Conservation (phyloP, 345 rosid species). For the Anacardium occidentale region DNA sequence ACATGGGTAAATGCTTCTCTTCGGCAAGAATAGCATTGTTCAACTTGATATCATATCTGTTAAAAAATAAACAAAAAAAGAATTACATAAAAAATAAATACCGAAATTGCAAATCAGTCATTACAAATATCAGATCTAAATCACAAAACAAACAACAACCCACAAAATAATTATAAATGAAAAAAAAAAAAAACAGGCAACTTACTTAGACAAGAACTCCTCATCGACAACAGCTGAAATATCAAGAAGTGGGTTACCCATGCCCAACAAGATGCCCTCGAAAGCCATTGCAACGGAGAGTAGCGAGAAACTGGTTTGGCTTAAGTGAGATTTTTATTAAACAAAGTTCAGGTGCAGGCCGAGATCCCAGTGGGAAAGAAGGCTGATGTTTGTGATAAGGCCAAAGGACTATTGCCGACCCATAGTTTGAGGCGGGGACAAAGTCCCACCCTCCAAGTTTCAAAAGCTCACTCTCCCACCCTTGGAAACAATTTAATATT, state of each 20-base stretch:
- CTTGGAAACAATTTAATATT: too few relatives aligned
- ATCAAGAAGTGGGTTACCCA: conserved; percentile 99
- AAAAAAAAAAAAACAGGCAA: neutral
- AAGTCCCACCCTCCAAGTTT: too few relatives aligned
- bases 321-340: neutral
- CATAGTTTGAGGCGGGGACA: too few relatives aligned
- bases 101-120: neutral
- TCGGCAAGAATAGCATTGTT: conserved; percentile 95
- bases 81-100: neutral
- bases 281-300: conserved; percentile 46
- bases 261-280: conserved; percentile 75
- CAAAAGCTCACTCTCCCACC: too few relatives aligned
- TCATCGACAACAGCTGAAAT: conserved; percentile 90
- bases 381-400: too few relatives aligned
- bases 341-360: too few relatives aligned
- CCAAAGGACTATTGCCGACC: too few relatives aligned
- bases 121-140: neutral
- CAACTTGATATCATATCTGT: conserved; percentile 78
- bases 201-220: conserved; percentile 68
- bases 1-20: conserved; percentile 93
- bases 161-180: neutral
- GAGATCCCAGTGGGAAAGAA: too few relatives aligned
- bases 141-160: neutral
- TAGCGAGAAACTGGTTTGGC: too few relatives aligned
- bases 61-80: neutral